A percentile compares a stretch with the other conserved stretches of the same genome.
phyloP scores from a whole-genome alignment of 129 eudicot genomes.

The Ambrosia trifida region DNA sequence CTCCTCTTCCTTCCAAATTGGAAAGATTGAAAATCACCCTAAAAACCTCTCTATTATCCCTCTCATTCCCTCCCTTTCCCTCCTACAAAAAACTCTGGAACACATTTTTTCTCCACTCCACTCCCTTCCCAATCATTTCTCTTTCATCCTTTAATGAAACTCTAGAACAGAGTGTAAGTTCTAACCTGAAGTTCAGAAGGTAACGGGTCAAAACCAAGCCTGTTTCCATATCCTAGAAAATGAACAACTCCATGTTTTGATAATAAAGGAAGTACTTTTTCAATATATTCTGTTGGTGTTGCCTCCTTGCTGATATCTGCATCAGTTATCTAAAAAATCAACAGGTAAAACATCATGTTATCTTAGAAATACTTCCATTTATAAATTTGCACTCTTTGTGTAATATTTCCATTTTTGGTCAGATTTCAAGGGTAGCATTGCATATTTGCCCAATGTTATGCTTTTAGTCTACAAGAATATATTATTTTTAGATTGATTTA shows the following conservation, averaged over 20 bases:
- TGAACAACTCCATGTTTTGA: constrained; percentile 66
- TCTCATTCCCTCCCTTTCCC: no score
- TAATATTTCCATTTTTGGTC: neutral
- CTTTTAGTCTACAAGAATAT: no score
- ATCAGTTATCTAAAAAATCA: constrained; percentile 66
- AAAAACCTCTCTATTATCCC: no score
- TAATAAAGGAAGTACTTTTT: constrained; percentile 63
- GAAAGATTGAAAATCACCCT: no score
- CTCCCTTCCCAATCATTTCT: no score
- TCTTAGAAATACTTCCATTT: neutral
- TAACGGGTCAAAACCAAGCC: constrained; percentile 87
- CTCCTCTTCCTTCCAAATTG: no score
- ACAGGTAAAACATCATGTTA: neutral
- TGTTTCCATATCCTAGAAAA: constrained; percentile 88
- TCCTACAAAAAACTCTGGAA: no score
- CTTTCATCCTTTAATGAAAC: no score
- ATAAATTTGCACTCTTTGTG: neutral
- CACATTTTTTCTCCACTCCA: no score
- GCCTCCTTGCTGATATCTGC: constrained; percentile 86
- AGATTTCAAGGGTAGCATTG: neutral
- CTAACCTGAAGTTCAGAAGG: constrained; percentile 80
- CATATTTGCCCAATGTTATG: no score
- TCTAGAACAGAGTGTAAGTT: no score
- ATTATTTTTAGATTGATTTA: no score
- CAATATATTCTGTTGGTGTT: constrained; percentile 51